Evolutionary conservation across 257 asterid species (phyloP).

Genomic region (Anisodus tanguticus): DNA sequence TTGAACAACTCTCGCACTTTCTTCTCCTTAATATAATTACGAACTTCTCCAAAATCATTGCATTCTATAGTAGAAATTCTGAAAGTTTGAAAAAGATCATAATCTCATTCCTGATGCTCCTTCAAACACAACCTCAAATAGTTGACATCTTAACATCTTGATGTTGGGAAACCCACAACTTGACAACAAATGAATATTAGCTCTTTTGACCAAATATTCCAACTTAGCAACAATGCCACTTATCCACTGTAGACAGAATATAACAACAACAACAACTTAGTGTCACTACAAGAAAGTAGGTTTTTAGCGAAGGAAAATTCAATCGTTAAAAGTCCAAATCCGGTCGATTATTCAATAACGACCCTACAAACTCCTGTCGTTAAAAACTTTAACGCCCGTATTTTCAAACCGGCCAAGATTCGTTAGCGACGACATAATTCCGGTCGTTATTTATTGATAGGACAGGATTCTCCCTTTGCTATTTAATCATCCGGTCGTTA

Average conservation of each 20-base stretch:
- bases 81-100: neutral
- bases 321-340: too few species aligned
- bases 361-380: too few species aligned
- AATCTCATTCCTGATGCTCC: neutral
- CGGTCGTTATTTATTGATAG: too few species aligned
- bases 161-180: neutral
- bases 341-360: too few species aligned
- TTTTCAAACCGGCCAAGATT: too few species aligned
- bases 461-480: neutral
- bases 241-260: too few species aligned
- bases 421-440: too few species aligned
- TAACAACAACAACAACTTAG: too few species aligned
- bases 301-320: too few species aligned
- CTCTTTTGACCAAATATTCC: neutral
- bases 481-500: neutral
- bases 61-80: neutral
- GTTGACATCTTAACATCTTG: neutral
- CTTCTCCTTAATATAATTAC: neutral
- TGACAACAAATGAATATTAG: neutral
- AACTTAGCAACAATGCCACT: too few species aligned
- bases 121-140: neutral
- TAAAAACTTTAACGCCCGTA: too few species aligned
- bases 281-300: too few species aligned
- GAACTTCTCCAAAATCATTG: neutral
- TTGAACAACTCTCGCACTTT: neutral